phyloP scores from a whole-genome alignment of 345 rosid species.

The Citrus mangshanensis region DNA sequence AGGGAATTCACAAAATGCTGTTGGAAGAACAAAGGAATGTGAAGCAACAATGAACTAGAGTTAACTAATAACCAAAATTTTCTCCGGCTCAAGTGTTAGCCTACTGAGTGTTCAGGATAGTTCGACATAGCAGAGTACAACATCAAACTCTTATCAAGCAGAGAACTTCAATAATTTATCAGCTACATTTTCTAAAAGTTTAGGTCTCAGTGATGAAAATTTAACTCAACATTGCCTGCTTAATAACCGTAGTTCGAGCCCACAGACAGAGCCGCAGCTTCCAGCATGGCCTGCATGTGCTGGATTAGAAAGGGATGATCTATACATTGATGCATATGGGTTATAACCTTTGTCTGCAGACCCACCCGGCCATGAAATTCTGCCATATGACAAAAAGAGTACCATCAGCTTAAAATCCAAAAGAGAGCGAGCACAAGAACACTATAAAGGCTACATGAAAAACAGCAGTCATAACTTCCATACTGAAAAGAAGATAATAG shows the following conservation, averaged over 20 bases:
- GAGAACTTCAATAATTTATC: background rate
- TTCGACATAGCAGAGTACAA: background rate
- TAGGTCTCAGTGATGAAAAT: background rate
- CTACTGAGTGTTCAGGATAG: background rate
- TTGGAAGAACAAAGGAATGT: background rate
- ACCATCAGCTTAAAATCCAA: constrained; percentile 2
- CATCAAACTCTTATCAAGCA: background rate
- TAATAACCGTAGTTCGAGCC: constrained; percentile 74
- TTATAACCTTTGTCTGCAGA: constrained; percentile 77
- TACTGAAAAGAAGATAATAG: too few relatives aligned
- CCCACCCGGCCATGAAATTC: constrained; percentile 90
- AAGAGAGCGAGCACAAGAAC: background rate
- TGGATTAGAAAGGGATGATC: constrained; percentile 75
- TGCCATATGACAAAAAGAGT: constrained; percentile 31
- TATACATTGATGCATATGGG: constrained; percentile 70
- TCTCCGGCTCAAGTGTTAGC: constrained; percentile 8
- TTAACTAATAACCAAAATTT: background rate
- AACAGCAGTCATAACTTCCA: too few relatives aligned
- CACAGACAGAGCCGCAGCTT: constrained; percentile 67
- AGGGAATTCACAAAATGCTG: background rate
- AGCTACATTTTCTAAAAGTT: background rate
- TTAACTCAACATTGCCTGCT: background rate
- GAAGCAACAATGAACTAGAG: background rate
- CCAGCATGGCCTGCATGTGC: constrained; percentile 55
- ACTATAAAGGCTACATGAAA: too few relatives aligned